phyloP scores from a whole-genome alignment of 2,329 filamentous ascomycete species.

The Rasamsonia emersonii region DNA sequence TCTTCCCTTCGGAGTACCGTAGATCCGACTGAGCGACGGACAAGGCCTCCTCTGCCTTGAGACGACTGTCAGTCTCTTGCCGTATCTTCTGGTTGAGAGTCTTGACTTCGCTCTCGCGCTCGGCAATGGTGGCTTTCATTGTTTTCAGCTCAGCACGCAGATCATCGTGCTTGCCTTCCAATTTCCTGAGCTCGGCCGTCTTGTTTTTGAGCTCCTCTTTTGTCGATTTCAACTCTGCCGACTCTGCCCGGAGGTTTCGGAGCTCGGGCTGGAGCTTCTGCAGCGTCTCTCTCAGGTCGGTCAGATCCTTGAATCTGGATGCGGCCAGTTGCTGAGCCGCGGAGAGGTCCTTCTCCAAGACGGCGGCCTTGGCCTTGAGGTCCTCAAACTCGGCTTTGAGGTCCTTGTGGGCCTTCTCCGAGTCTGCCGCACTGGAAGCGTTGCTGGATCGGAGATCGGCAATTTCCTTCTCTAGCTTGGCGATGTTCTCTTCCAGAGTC shows the following conservation, averaged over 20 bases:
- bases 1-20: conserved; percentile 67
- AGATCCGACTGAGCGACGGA: conserved; percentile 67
- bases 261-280: conserved; percentile 84
- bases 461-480: conserved; percentile 64
- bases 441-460: conserved; percentile 44
- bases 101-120: conserved; percentile 71
- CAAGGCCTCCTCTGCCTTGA: conserved; percentile 71
- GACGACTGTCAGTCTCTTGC: conserved; percentile 61
- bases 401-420: conserved; percentile 44
- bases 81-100: conserved; percentile 68
- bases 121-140: conserved; percentile 60
- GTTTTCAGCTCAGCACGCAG: conserved; percentile 63
- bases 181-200: conserved; percentile 56
- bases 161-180: conserved; percentile 77
- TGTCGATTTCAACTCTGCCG: conserved; percentile 60
- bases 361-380: conserved; percentile 59
- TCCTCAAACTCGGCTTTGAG: conserved; percentile 60
- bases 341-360: conserved; percentile 71
- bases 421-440: conserved; percentile 37
- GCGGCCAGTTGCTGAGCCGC: conserved; percentile 82
- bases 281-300: conserved; percentile 67
- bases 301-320: conserved; percentile 77
- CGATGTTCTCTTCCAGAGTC: conserved; percentile 55
- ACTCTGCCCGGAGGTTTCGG: conserved; percentile 67
- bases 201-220: conserved; percentile 65